Base-by-base conservation (phyloP, 1,139 yeast genomes). In the Petasospora rhodanensis region DNA sequence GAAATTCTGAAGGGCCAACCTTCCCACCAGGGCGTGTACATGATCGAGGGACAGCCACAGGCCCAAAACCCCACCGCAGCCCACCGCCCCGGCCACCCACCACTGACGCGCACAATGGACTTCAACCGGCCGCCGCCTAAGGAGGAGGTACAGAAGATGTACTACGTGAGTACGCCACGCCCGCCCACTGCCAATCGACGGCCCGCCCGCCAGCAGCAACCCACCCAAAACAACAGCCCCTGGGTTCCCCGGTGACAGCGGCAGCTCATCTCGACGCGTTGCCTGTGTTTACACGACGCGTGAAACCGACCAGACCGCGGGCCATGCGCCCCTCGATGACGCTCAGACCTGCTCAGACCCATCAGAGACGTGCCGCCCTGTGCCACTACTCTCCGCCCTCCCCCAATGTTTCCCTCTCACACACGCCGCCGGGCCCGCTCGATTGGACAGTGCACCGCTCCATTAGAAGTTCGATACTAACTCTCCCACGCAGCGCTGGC, bases 401-500 rank as follows among this genome's bases (percentile, higher is more conserved):
- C n/a, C n/a, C n/a, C n/a, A n/a, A n/a, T n/a, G n/a, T n/a, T n/a
- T n/a, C n/a, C n/a, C n/a, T n/a, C n/a, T n/a, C n/a, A n/a, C n/a
- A n/a, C n/a, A n/a, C n/a, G n/a, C n/a, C n/a, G n/a, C n/a, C n/a
- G n/a, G n/a, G n/a, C n/a, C n/a, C n/a, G n/a, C n/a, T n/a, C n/a
- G n/a, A n/a, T n/a, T n/a, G n/a, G n/a, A n/a, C 23, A 7, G 9
- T 7, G 9, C 19, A 18, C 9, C 19, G 38, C 45, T 19, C 11
- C 14, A 5, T 22, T n/a, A 6, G 10, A 14, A 21, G 9, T 9
- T 7, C 19, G 2, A 4, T 32, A 33, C 35, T 35, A 35, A 35
- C 38, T 21, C 7, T 15, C 14, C 18, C 6, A 21, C 15, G 24
- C 29, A 65, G 55, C 71, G 82, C 41, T 76, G 83, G 82, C 76